Base-by-base conservation (phyloP, 805 yeast species). In the Wickerhamiella brachini region DNA sequence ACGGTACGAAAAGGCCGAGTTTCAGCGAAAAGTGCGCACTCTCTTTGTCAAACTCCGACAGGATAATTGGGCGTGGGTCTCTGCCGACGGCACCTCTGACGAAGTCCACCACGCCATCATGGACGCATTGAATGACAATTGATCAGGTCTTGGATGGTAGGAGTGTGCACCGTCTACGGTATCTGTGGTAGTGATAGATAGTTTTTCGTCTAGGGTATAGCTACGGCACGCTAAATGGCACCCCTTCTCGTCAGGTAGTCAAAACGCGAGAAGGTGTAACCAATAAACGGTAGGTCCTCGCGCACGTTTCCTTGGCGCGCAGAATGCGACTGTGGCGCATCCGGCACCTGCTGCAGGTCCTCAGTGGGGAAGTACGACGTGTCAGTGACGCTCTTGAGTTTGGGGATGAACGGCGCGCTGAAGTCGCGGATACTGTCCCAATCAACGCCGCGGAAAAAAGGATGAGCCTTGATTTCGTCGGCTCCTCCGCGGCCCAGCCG, bases 321-420 rank as follows among this genome's bases (percentile, higher is more conserved):
- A n/a, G 59, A 49, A 2, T 51, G 41, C 63, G 77, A 71, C 4
- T 81, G 82, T 12, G 95, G 95, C 45, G 86, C 80, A 61, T 89
- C 97, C 1, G 97, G 95, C 49, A 90, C 88, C 61, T 85, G 86
- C 66, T 90, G 96, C 61, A 90, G 73, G 64, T 90, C 98, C 65
- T 90, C 97, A 1, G 95, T 87, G 43, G 98, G 97, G 87, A 93
- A 93, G 72, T 90, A 90, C 59, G 97, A 76, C 0, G 98, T 93
- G 66, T 93, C 98, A 5, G 97, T 90, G 54, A 90, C 83, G 12
- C 95, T 83, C 58, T 88, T 79, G 63, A 93, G 75, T 63, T 87
- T 85, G 23, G 98, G 95, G 58, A 93, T 84, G 61, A 88, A 88
- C 21, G 97, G 97, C 2, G 96, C 96, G 59, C 82, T 87, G 52